A percentile compares a stretch with the other conserved stretches of the same genome.
Conservation (phyloP, 768 basidiomycete species). For the Collybia mongolica region DNA sequence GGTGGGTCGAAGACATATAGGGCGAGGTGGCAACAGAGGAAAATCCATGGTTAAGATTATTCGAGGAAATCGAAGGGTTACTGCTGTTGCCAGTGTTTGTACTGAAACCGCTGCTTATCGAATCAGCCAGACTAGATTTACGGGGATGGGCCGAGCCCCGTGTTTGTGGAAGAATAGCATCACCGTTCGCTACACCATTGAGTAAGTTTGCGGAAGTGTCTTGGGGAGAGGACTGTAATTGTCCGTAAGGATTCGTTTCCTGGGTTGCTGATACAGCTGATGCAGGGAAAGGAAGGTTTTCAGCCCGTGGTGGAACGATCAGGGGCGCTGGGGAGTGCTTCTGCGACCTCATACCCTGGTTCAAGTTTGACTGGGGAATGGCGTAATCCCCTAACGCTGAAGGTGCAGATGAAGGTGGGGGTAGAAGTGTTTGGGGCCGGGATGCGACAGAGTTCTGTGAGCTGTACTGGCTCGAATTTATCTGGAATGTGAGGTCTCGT, state of each 20-base stretch:
- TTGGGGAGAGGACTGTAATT: slow-evolving; percentile 2
- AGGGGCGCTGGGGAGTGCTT: slow-evolving; percentile 39
- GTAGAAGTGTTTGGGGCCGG: slow-evolving; percentile 19
- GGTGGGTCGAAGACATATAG: slow-evolving; percentile 8
- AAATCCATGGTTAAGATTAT: not conserved
- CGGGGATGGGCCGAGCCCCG: slow-evolving; percentile 23
- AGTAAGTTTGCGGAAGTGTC: slow-evolving; percentile 7
- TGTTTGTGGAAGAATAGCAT: not conserved
- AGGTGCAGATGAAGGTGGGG: slow-evolving; percentile 20
- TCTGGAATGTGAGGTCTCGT: slow-evolving; percentile 21
- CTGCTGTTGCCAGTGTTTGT: slow-evolving; percentile 19
- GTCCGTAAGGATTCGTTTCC: slow-evolving; percentile 26
- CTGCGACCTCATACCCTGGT: slow-evolving; percentile 15
- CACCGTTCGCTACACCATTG: slow-evolving; percentile 1
- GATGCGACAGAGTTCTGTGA: slow-evolving; percentile 12
- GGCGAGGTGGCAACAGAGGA: slow-evolving; percentile 4
- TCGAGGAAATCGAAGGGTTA: slow-evolving; percentile 13
- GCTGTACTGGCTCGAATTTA: slow-evolving; percentile 14
- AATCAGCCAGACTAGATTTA: slow-evolving; percentile 37
- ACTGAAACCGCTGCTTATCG: slow-evolving; percentile 26
- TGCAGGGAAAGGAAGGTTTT: slow-evolving; percentile 29
- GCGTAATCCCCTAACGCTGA: slow-evolving; percentile 9
- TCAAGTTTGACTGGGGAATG: slow-evolving; percentile 9
- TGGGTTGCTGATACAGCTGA: slow-evolving; percentile 28
- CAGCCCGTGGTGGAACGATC: slow-evolving; percentile 35